Percentiles rank a stretch among this genome's conserved stretches.
Evolutionary conservation across 2,329 filamentous ascomycete genomes (phyloP).

Genomic region (Bimuria novae-zelandiae): DNA sequence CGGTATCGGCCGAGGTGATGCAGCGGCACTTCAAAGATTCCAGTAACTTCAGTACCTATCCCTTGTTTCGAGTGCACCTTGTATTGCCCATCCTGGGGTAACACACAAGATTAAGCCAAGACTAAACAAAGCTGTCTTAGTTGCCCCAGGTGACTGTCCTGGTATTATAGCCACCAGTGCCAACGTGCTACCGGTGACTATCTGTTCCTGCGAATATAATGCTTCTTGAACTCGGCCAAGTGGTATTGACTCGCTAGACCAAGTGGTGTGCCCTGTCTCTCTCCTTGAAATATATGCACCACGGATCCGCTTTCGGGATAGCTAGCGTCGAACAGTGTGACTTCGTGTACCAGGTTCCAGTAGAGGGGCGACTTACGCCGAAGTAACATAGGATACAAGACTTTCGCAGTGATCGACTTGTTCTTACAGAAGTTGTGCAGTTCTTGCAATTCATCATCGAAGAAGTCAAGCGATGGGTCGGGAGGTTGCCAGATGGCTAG

Average conservation of each 20-base stretch:
- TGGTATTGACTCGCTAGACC: constrained; percentile 34
- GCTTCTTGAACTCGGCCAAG: constrained; percentile 10
- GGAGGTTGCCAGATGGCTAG: constrained; percentile 35
- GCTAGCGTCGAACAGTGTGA: constrained; percentile 22
- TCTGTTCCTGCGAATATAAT: constrained; percentile 7
- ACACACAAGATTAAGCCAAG: too few species aligned
- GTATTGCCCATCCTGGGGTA: too few species aligned
- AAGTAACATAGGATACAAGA: constrained; percentile 30
- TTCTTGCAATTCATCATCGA: constrained; percentile 27
- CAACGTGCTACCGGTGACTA: background rate
- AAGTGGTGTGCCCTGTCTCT: constrained; percentile 25
- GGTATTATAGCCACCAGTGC: background rate
- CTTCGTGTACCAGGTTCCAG: constrained; percentile 30
- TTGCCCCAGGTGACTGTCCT: background rate
- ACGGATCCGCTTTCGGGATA: background rate
- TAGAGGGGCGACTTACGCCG: constrained; percentile 26
- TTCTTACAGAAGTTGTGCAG: constrained; percentile 31
- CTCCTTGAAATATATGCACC: constrained; percentile 22
- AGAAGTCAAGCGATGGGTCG: constrained; percentile 28
- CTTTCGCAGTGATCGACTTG: constrained; percentile 23
- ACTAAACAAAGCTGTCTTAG: background rate
- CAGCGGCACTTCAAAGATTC: too few species aligned
- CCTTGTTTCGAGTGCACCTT: too few species aligned
- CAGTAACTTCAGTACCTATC: too few species aligned
- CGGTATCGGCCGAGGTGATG: too few species aligned